Base-by-base conservation (phyloP, 345 rosid genomes). In the Lumnitzera racemosa region DNA sequence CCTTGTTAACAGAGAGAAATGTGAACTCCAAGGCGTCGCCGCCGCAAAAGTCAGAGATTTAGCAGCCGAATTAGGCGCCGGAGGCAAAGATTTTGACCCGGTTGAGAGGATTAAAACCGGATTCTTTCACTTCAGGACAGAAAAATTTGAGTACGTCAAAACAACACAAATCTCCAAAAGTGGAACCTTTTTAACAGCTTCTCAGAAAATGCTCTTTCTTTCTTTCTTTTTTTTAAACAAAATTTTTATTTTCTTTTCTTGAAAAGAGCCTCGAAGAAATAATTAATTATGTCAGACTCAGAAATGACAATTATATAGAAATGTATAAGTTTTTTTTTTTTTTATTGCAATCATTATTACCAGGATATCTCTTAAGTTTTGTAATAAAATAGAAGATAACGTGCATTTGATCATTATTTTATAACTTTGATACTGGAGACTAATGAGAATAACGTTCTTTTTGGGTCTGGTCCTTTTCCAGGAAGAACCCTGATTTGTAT, bases 11-110 rank as follows among this genome's bases (percentile, higher is more conserved):
- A 95, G 99, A 16, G 79, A 77, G 62, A 86, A 79, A 65, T 48
- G 79, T 11, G 89, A 81, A 51, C 94, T 95, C 25, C 83, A 72
- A 23, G 72, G 75, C 58, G 67, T 83, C 57, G 99, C 96, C 58
- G 98, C 96, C 24, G 89, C 78, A 49, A 95, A 85, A 76, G 78
- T 95, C 62, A 86, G 78, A 63, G 84, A 78, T 77, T 27, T 95
- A 67, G 88, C 94, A 58, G 84, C 84, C 46, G 99, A 88, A 71
- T 74, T 95, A 46, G 74, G 73, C 71, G 83, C 75, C 47, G 78
- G 61, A 25, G 70, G 82, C 36, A 61, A 41, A 1, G 71, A 67
- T 46, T 73, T 74, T 16, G 78, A 88, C 73, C 83, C 99, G 46
- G 70, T 70, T 17, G 71, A 73, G 63, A 68, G 85, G 67, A 73